Evolutionary conservation across 148 eudicot genomes (phyloP).

Genomic region (Simmondsia chinensis): DNA sequence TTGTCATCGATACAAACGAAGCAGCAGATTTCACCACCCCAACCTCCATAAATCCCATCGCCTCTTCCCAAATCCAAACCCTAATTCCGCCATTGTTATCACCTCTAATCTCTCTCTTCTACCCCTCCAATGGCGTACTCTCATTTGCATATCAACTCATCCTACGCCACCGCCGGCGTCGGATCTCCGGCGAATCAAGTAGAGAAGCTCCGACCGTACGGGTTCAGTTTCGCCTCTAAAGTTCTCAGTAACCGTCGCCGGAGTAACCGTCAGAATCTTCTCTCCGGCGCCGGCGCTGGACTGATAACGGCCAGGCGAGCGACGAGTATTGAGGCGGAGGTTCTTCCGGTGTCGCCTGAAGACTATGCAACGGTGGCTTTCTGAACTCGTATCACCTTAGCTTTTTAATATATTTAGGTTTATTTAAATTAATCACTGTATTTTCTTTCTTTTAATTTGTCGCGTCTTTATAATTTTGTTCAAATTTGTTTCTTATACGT

Average conservation of each 20-base stretch:
- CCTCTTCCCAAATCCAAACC: neutral
- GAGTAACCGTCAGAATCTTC: neutral
- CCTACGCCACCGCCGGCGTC: neutral
- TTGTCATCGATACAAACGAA: slow-evolving; percentile 52
- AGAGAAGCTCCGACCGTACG: slow-evolving; percentile 22
- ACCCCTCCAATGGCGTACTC: slow-evolving; percentile 28
- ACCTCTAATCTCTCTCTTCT: slow-evolving; percentile 10
- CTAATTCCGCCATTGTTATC: neutral
- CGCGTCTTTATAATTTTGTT: no score
- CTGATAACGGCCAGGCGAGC: slow-evolving; percentile 13
- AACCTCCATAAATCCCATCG: neutral
- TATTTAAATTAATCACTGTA: no score
- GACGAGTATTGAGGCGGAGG: slow-evolving; percentile 24
- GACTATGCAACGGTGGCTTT: no score
- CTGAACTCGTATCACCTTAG: no score
- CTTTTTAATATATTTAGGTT: no score
- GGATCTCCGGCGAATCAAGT: slow-evolving; percentile 14
- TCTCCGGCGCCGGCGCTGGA: slow-evolving; percentile 18
- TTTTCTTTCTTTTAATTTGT: no score
- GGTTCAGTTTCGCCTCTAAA: slow-evolving; percentile 15
- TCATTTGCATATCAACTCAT: slow-evolving; percentile 14
- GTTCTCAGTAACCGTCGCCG: slow-evolving; percentile 8
- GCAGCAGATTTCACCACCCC: no score
- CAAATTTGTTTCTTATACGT: no score
- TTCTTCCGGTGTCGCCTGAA: slow-evolving; percentile 61